Evolutionary conservation across 2,329 filamentous ascomycete genomes (phyloP).

Genomic region (Aureobasidium sp.): DNA sequence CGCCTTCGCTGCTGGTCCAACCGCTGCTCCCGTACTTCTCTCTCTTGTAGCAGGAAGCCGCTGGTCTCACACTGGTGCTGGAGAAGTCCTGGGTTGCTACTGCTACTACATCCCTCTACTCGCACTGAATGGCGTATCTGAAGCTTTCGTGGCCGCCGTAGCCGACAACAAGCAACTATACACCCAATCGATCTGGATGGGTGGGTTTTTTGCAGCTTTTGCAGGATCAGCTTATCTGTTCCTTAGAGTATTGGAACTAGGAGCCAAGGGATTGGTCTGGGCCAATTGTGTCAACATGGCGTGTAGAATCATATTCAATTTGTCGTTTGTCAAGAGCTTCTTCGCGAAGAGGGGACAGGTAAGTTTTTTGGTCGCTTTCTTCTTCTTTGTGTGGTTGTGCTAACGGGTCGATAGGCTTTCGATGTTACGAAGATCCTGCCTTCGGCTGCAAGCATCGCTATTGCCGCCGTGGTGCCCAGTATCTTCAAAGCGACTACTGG

Average conservation of each 20-base stretch:
- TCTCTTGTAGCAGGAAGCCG: constrained; percentile 64
- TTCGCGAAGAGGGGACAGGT: constrained; percentile 40
- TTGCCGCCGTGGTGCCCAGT: constrained; percentile 28
- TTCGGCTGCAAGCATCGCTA: constrained; percentile 26
- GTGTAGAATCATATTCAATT: constrained; percentile 75
- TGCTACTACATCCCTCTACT: constrained; percentile 91
- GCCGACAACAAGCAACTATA: constrained; percentile 68
- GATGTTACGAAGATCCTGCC: constrained; percentile 22
- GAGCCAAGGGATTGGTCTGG: constrained; percentile 70
- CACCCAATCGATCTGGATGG: constrained; percentile 76
- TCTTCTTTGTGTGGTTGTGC: background rate
- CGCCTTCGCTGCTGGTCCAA: constrained; percentile 62
- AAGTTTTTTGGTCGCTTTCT: background rate
- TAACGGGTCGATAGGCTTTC: constrained; percentile 17
- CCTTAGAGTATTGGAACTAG: constrained; percentile 58
- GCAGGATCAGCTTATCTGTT: constrained; percentile 65
- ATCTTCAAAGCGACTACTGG: constrained; percentile 26
- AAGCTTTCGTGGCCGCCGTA: constrained; percentile 86
- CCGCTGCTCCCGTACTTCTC: constrained; percentile 64
- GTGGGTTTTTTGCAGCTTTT: constrained; percentile 68
- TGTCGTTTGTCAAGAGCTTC: constrained; percentile 59
- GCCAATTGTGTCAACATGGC: constrained; percentile 89
- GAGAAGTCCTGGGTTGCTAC: constrained; percentile 66
- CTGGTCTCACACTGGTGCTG: constrained; percentile 69
- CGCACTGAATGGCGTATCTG: constrained; percentile 81